Conservation (phyloP, 495 filamentous ascomycete genomes). For the Hypoxylon rickii region DNA sequence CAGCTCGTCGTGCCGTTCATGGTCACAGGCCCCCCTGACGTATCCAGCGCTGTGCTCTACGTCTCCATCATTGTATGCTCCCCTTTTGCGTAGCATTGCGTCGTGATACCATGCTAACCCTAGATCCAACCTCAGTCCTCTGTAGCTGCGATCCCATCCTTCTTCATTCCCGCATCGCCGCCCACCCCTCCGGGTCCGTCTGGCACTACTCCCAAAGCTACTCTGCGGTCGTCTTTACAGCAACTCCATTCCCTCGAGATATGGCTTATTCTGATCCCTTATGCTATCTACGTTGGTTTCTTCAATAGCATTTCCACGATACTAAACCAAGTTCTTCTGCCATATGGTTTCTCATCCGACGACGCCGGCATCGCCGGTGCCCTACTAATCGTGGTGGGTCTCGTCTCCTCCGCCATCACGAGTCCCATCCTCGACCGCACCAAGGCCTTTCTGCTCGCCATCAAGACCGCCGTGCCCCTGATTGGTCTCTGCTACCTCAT, state of each 20-base stretch:
- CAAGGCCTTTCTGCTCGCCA: slow-evolving; percentile 75
- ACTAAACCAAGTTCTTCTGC: slow-evolving; percentile 85
- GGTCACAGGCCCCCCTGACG: slow-evolving; percentile 61
- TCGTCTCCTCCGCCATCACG: slow-evolving; percentile 73
- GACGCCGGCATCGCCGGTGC: slow-evolving; percentile 90
- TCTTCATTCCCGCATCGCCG: slow-evolving; percentile 81
- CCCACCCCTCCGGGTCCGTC: slow-evolving; percentile 69
- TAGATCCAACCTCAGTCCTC: slow-evolving; percentile 56
- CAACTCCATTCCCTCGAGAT: slow-evolving; percentile 64
- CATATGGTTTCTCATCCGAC: slow-evolving; percentile 78
- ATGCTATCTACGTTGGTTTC: slow-evolving; percentile 82
- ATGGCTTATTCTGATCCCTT: slow-evolving; percentile 76
- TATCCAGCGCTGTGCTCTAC: slow-evolving; percentile 84
- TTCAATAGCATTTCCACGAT: slow-evolving; percentile 92
- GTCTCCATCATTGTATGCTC: slow-evolving; percentile 77
- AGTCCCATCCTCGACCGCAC: slow-evolving; percentile 83
- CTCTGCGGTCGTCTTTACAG: slow-evolving; percentile 56
- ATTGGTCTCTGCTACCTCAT: slow-evolving; percentile 72
- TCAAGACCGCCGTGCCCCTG: slow-evolving; percentile 77
- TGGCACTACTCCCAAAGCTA: slow-evolving; percentile 50
- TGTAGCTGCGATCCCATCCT: slow-evolving; percentile 72
- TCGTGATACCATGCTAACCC: slow-evolving; percentile 7
- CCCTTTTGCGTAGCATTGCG: not conserved
- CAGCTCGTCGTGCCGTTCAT: slow-evolving; percentile 84
- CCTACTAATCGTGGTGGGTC: slow-evolving; percentile 85